Conservation (phyloP, 768 basidiomycete species). For the Leccinum rimulosum region DNA sequence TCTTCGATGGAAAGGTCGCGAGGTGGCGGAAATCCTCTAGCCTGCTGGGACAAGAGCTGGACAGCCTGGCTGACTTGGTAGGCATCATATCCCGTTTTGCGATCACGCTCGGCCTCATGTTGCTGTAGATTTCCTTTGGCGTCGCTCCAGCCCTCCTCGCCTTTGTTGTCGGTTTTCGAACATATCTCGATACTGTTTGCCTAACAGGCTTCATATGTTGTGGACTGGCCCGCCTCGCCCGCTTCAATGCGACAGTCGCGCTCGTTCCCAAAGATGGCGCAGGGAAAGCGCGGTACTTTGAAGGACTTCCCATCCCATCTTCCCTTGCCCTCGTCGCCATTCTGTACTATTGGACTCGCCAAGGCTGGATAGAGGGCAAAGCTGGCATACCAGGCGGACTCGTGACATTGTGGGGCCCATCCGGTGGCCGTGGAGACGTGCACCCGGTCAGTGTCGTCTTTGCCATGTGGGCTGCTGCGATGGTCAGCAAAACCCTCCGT, state of each 20-base stretch:
- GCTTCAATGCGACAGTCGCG: constrained; percentile 98
- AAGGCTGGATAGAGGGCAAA: constrained; percentile 82
- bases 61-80: constrained; percentile 94
- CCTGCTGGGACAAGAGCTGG: constrained; percentile 96
- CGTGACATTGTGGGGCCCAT: constrained; percentile 67
- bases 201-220: constrained; percentile 92
- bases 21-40: constrained; percentile 95
- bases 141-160: constrained; percentile 94
- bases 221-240: constrained; percentile 93
- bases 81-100: constrained; percentile 2
- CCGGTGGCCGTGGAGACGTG: constrained; percentile 78
- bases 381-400: constrained; percentile 74
- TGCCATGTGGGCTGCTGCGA: constrained; percentile 85
- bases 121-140: constrained; percentile 87
- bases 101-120: constrained; percentile 2
- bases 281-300: constrained; percentile 94
- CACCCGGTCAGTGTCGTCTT: constrained; percentile 81
- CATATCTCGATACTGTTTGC: constrained; percentile 84
- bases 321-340: constrained; percentile 76
- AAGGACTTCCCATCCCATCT: constrained; percentile 95
- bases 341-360: constrained; percentile 78
- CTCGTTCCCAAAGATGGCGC: constrained; percentile 81
- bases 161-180: constrained; percentile 87
- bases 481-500: constrained; percentile 96
- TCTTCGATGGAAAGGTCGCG: constrained; percentile 96